These are phyloP conservation scores for Gnaphalium uliginosum DNA, from an alignment of 129 eudicot genomes.

Conservation along the genomic window DNA sequence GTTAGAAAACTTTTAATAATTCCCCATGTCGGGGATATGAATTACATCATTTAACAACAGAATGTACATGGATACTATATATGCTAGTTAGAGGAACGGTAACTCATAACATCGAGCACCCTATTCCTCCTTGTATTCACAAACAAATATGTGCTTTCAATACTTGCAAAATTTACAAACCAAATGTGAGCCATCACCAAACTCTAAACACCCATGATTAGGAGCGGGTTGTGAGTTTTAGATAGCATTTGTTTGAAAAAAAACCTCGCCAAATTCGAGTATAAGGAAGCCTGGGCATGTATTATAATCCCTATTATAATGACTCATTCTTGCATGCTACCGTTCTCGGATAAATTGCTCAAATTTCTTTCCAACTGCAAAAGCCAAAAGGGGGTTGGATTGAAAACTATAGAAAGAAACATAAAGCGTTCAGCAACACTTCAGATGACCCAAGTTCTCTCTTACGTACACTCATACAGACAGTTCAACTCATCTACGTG, in stretches of 20 bases:
- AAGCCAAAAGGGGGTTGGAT: not conserved
- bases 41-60: constrained; percentile 15
- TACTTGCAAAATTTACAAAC: constrained; percentile 33
- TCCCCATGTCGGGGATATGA: constrained; percentile 6
- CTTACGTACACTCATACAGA: not conserved
- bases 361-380: constrained; percentile 78
- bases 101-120: constrained; percentile 10
- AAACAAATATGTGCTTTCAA: constrained; percentile 27
- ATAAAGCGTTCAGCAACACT: not conserved
- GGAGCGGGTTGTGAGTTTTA: constrained; percentile 10
- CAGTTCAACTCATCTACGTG: not conserved
- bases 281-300: not conserved
- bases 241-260: constrained; percentile 17
- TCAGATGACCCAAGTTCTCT: not conserved
- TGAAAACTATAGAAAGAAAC: not conserved
- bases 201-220: constrained; percentile 11
- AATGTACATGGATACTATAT: constrained; percentile 34
- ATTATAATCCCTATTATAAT: not conserved
- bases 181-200: constrained; percentile 13
- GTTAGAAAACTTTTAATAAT: constrained; percentile 3
- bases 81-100: constrained; percentile 28
- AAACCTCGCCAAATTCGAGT: not conserved
- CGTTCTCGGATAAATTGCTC: constrained; percentile 37
- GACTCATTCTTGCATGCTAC: constrained; percentile 36
- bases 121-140: constrained; percentile 24